Base-by-base conservation (phyloP, 495 filamentous ascomycete genomes). In the Penicillium atrosanguineum region DNA sequence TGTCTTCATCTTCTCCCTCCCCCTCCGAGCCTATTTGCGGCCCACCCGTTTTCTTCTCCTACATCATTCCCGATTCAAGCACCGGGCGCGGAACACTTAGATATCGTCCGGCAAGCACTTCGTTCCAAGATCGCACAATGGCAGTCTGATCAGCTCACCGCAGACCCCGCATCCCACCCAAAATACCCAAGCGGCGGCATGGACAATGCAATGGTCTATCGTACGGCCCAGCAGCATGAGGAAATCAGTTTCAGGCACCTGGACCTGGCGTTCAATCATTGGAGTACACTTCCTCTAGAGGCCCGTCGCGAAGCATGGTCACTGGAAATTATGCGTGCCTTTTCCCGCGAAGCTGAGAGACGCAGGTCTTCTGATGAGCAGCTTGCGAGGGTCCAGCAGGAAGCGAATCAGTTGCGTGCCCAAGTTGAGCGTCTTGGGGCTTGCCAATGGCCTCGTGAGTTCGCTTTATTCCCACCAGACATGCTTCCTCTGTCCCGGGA, bases 1-100 rank as follows among this genome's bases (percentile, higher is more conserved):
- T 88, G 85, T 37, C 80, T 96, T 7, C 86, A 86, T 55, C 85
- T 92, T 55, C 84, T 96, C 4, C 84, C 87, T 38, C 75, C 87
- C 25, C 91, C 91, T 15, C 84, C 87, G 12, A 89, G 87, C 1
- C 70, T 96, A 3, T 89, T 89, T 65, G 75, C 82, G 21, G 74
- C 83, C 6, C 87, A 83, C 5, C 87, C 83, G n/a, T 78, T 93
- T 53, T 70, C 89, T 3, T 87, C 82, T 2, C 70, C 79, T 4
- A 77, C 81, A 7, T 89, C 89, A 0, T 96, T 91, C 81, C 87
- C 88, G 3, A 75, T 94, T 16, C 69, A 79, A 19, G 81, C 87
- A 1, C 91, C 91, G 0, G 84, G 83, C 0, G 70, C 79, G 31
- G 80, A 82, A 43, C 87, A 96, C 59, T 81, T 81, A 42, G 84